phyloP scores from a whole-genome alignment of 1,284 basidiomycete species.

The Afroboletus lepidellus region DNA sequence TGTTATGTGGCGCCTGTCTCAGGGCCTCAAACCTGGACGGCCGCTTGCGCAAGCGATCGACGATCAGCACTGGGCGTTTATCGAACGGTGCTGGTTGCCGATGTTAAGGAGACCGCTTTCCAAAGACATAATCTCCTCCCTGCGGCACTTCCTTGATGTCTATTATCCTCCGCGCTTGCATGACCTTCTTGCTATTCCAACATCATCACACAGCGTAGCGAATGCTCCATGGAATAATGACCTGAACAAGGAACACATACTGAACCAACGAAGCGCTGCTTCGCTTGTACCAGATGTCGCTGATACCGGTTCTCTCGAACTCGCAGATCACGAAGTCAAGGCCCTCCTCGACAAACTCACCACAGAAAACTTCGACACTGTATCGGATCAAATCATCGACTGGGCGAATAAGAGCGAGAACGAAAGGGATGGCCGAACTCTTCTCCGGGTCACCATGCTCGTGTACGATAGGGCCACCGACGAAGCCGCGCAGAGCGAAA shows the following conservation, averaged over 20 bases:
- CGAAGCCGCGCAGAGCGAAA: conserved; percentile 93
- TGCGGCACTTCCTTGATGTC: conserved; percentile 17
- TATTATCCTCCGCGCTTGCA: not conserved
- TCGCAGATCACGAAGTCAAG: conserved; percentile 94
- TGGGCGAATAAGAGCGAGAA: conserved; percentile 94
- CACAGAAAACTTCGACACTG: conserved; percentile 95
- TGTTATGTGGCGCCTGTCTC: conserved; percentile 1
- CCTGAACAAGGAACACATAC: no score
- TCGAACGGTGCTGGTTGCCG: conserved; percentile 12
- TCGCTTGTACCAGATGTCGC: conserved; percentile 39
- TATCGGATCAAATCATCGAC: conserved; percentile 87
- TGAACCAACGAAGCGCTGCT: no score
- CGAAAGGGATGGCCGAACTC: conserved; percentile 90
- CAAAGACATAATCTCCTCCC: not conserved
- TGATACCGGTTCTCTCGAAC: conserved; percentile 72
- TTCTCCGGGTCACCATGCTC: conserved; percentile 93
- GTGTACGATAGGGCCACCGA: conserved; percentile 98
- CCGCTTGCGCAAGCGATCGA: conserved; percentile 6
- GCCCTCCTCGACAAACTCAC: conserved; percentile 93
- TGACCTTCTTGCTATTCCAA: not conserved
- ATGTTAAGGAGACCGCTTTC: conserved; percentile 3
- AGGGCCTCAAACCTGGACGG: conserved; percentile 10
- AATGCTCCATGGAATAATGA: no score
- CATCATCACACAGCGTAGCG: conserved; percentile 24
- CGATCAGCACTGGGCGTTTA: conserved; percentile 10